phyloP scores from a whole-genome alignment of 2,329 filamentous ascomycete species.

The Botrytis aclada region DNA sequence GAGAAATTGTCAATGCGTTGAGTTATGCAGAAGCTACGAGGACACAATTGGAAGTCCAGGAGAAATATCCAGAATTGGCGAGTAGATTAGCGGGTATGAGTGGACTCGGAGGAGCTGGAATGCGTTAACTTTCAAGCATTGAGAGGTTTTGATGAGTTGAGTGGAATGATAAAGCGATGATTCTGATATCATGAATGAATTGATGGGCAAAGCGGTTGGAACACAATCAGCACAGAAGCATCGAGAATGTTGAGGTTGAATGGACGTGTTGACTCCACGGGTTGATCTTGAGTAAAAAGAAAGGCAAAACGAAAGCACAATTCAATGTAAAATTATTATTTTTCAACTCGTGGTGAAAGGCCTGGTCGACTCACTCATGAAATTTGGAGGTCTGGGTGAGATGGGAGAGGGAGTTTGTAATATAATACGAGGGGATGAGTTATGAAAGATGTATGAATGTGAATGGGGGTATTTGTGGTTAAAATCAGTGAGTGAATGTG shows the following conservation, averaged over 20 bases:
- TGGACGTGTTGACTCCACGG: constrained; percentile 16
- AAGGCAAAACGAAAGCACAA: constrained; percentile 11
- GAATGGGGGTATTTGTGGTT: neutral
- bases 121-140: constrained; percentile 29
- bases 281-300: constrained; percentile 16
- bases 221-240: neutral
- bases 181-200: neutral
- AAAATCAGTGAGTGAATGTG: neutral
- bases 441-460: neutral
- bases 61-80: constrained; percentile 79
- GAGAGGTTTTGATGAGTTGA: neutral
- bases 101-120: constrained; percentile 31
- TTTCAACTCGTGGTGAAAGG: neutral
- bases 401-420: neutral
- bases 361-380: neutral
- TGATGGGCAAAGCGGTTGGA: neutral
- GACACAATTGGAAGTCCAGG: constrained; percentile 89
- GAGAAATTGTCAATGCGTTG: constrained; percentile 92
- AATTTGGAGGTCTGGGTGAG: neutral
- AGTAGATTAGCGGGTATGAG: constrained; percentile 65
- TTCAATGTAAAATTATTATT: constrained; percentile 14
- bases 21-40: constrained; percentile 96
- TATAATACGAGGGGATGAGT: constrained; percentile 1
- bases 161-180: neutral
- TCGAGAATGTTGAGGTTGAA: constrained; percentile 3